Evolutionary conservation across 140 eudicot genomes (phyloP), one percentile per base, ranked within the genome.

Genomic region (Anethum foeniculum): DNA sequence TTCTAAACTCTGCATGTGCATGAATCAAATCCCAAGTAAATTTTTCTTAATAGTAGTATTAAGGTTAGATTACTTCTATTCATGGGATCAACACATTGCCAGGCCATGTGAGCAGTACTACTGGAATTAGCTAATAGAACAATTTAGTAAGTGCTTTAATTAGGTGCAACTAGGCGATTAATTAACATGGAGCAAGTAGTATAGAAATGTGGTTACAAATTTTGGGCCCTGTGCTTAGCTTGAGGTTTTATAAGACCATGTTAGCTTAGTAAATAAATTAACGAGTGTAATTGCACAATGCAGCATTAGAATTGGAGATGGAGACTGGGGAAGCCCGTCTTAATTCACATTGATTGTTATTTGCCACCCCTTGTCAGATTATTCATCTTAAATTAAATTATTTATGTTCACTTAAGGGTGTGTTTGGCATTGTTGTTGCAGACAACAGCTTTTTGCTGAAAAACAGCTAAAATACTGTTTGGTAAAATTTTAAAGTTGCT

Each of bases 21-120:
- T 60, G 69, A n/a, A 60, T 60, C 69, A 23, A 60, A n/a, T n/a
- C 69, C 69, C 69, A n/a, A 60, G 69, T 60, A 60, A 60, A 60
- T 60, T n/a, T n/a, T n/a, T n/a, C 34, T n/a, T 8, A n/a, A 1
- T 0, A 39, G 9, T 9, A 56, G 64, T 54, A 60, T 2, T 2
- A 25, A 60, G 69, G 69, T 60, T 25, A 25, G 15, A 58, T 32
- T 25, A n/a, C 34, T 60, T 60, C 34, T 25, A 60, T n/a, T 60
- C 4, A 23, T 58, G 13, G 30, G 67, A 23, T 58, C 5, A 21
- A 19, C 23, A 58, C 30, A 58, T 58, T 58, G 23, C 13, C 16
- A 60, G 69, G 69, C 69, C 69, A 60, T 60, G 69, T 60, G 69
- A 60, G 32, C 3, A 25, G 69, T n/a, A 60, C 69, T 60, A 25